Percentiles rank a stretch among this genome's conserved stretches.
These are phyloP conservation scores for Thermothielavioides terrestris DNA, from an alignment of 495 filamentous ascomycete genomes.

Conservation along the genomic window DNA sequence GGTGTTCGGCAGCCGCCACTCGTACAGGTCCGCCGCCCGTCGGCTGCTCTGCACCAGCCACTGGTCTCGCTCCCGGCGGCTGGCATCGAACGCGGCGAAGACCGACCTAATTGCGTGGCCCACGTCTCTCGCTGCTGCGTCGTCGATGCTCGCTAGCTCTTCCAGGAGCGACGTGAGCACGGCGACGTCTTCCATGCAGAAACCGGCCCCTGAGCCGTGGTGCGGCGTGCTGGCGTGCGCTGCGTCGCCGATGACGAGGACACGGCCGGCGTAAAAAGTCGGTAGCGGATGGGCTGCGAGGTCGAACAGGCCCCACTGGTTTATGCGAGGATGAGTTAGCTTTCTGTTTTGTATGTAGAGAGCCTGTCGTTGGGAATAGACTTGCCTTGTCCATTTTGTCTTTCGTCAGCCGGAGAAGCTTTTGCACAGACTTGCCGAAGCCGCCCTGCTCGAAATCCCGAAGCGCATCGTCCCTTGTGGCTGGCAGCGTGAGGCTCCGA, in stretches of 20 bases:
- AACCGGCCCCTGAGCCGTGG: constrained; percentile 59
- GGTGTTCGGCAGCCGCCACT: constrained; percentile 16
- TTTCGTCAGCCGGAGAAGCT: constrained; percentile 19
- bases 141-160: constrained; percentile 23
- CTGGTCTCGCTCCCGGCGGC: constrained; percentile 43
- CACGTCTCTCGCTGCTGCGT: constrained; percentile 23
- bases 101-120: no score
- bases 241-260: constrained; percentile 59
- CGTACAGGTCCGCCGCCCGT: constrained; percentile 31
- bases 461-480: constrained; percentile 46
- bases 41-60: constrained; percentile 37
- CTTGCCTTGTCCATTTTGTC: constrained; percentile 19
- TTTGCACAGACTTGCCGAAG: constrained; percentile 42
- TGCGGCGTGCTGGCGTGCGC: constrained; percentile 64
- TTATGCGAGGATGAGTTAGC: constrained; percentile 32
- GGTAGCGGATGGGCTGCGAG: constrained; percentile 53
- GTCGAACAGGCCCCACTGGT: constrained; percentile 51
- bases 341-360: no score
- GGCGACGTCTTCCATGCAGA: constrained; percentile 60
- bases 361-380: no score
- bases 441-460: constrained; percentile 37
- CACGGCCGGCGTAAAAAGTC: constrained; percentile 44
- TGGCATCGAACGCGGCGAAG: constrained; percentile 53
- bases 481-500: background rate
- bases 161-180: constrained; percentile 50